phyloP scores from a whole-genome alignment of 2,329 filamentous ascomycete species.

The Botrytis hyacinthi region DNA sequence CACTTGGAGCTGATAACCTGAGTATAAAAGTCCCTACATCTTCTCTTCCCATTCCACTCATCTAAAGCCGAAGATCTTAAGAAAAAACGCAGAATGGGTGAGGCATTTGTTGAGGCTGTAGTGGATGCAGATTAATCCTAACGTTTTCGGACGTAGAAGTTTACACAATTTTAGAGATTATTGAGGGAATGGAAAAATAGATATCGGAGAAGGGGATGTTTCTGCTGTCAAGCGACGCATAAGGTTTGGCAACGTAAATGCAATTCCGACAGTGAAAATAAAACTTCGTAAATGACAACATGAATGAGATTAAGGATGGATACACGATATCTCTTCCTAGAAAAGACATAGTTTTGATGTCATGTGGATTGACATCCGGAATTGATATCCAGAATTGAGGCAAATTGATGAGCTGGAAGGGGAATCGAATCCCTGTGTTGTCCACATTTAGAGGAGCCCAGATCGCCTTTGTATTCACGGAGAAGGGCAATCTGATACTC shows the following conservation, averaged over 20 bases:
- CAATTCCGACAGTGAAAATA: neutral
- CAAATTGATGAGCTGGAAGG: neutral
- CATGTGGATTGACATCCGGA: neutral
- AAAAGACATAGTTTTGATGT: accelerated
- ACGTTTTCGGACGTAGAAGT: accelerated
- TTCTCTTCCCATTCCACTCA: too few species aligned
- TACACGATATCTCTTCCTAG: accelerated
- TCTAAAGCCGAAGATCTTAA: too few species aligned
- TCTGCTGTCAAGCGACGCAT: neutral
- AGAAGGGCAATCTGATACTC: neutral
- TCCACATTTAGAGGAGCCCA: too few species aligned
- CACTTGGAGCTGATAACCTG: accelerated
- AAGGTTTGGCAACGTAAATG: accelerated
- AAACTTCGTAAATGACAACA: neutral
- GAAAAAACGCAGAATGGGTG: too few species aligned
- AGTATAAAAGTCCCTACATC: too few species aligned
- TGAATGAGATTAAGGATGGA: accelerated
- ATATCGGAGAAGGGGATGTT: neutral
- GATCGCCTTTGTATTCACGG: too few species aligned
- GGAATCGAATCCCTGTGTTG: neutral
- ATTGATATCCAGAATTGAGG: neutral
- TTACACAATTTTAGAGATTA: accelerated
- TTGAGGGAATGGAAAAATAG: neutral
- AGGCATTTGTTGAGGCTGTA: too few species aligned
- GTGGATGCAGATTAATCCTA: too few species aligned